Conservation (phyloP, 1,284 basidiomycete genomes). For the Moesziomyces sp. region DNA sequence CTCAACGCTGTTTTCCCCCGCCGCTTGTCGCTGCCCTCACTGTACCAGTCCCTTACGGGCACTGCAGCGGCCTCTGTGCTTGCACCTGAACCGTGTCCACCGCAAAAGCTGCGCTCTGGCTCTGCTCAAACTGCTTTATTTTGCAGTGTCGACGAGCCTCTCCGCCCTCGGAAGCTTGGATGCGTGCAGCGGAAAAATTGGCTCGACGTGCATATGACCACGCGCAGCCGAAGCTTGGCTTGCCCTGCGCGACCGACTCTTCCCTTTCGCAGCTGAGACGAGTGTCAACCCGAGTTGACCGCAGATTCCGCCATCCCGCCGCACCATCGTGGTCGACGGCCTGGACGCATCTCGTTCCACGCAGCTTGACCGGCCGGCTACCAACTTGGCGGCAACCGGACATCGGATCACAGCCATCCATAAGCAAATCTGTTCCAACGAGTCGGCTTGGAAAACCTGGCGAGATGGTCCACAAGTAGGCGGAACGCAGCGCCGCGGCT, state of each 20-base stretch:
- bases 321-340: neutral
- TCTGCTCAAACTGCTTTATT: too few species aligned
- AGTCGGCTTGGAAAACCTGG: too few species aligned
- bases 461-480: too few species aligned
- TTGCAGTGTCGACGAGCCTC: too few species aligned
- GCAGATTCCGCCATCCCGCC: conserved; percentile 3
- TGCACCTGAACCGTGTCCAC: too few species aligned
- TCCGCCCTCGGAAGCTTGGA: neutral
- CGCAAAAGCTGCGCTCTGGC: too few species aligned
- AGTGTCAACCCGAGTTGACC: neutral
- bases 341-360: neutral
- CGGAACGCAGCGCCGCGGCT: too few species aligned
- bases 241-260: neutral
- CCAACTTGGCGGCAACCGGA: neutral
- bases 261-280: neutral
- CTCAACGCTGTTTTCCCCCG: neutral
- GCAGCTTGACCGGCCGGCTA: neutral
- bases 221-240: conserved; percentile 16
- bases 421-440: too few species aligned
- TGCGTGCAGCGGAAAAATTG: conserved; percentile 32
- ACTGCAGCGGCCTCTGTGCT: neutral
- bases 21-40: too few species aligned
- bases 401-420: neutral
- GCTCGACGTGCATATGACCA: conserved; percentile 13
- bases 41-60: neutral